Percentiles rank a stretch among this genome's conserved stretches.
Evolutionary conservation across 1,284 basidiomycete species (phyloP).

Genomic region (Rugosomyces carneus): DNA sequence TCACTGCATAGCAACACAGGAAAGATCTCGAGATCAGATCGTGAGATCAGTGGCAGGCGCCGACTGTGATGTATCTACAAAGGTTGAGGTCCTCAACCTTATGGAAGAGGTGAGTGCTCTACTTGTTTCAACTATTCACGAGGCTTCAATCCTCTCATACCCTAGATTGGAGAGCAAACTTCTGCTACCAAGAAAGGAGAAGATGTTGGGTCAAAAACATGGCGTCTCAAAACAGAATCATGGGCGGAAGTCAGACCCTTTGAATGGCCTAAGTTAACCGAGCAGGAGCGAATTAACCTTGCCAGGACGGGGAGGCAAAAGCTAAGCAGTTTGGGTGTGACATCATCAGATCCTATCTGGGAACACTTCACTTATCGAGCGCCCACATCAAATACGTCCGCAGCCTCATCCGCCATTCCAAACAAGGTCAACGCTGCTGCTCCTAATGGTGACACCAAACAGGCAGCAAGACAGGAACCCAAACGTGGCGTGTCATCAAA

Average conservation of each 20-base stretch:
- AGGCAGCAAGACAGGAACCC: constrained; percentile 10
- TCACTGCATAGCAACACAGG: constrained; percentile 45
- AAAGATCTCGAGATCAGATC: constrained; percentile 40
- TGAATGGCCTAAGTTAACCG: constrained; percentile 45
- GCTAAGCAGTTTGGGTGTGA: constrained; percentile 44
- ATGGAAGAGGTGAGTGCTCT: constrained; percentile 38
- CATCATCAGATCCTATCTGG: constrained; percentile 54
- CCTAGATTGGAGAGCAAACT: constrained; percentile 46
- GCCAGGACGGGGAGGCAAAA: constrained; percentile 42
- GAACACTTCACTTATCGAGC: constrained; percentile 26
- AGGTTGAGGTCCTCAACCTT: constrained; percentile 36
- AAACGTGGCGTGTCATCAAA: constrained; percentile 40
- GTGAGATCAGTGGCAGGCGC: constrained; percentile 36
- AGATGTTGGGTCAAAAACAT: constrained; percentile 33
- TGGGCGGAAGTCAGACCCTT: constrained; percentile 68
- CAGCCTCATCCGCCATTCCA: constrained; percentile 16
- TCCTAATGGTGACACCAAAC: constrained; percentile 4
- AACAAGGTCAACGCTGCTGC: constrained; percentile 21
- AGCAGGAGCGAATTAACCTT: constrained; percentile 39
- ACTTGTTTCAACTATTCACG: background rate
- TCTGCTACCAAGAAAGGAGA: constrained; percentile 28
- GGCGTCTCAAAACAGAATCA: constrained; percentile 45
- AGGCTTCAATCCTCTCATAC: background rate
- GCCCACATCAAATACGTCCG: constrained; percentile 7
- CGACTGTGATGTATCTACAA: constrained; percentile 26